These are phyloP conservation scores for Arthrobotrys sinensis DNA, from an alignment of 2,329 filamentous ascomycete species.

Conservation along the genomic window DNA sequence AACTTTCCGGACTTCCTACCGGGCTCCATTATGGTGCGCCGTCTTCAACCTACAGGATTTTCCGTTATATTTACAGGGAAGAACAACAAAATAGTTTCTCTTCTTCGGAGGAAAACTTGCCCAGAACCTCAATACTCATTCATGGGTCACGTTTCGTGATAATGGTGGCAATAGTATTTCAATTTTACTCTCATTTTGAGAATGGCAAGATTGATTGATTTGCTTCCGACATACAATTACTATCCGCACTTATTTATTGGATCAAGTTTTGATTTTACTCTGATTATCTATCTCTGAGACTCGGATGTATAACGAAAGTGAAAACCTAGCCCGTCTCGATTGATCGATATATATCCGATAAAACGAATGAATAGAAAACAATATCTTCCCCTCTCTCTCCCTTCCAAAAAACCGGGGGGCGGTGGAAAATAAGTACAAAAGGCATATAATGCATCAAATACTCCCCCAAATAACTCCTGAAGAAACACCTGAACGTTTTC, in stretches of 20 bases:
- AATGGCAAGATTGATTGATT: conserved; percentile 54
- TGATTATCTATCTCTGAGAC: not conserved
- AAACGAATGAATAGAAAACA: conserved; percentile 1
- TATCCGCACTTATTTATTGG: too few species aligned
- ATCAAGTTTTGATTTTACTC: not conserved
- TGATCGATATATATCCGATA: not conserved
- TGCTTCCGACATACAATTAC: conserved; percentile 32
- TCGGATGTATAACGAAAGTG: not conserved
- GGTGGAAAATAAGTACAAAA: not conserved
- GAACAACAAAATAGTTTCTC: conserved; percentile 24
- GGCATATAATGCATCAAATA: conserved; percentile 15
- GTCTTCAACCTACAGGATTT: conserved; percentile 52
- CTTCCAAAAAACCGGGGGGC: conserved; percentile 7
- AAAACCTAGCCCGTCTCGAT: not conserved
- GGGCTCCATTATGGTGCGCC: conserved; percentile 1
- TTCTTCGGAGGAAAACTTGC: conserved; percentile 18
- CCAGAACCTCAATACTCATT: conserved; percentile 56
- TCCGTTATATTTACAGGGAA: conserved; percentile 61
- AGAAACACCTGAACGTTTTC: conserved; percentile 8
- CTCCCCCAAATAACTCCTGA: conserved; percentile 11
- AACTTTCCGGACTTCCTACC: conserved; percentile 60
- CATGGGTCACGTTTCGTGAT: conserved; percentile 53
- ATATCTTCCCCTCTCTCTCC: conserved; percentile 2
- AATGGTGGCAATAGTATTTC: conserved; percentile 59
- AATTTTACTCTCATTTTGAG: conserved; percentile 25